phyloP scores from a whole-genome alignment of 257 asterid species.

The Salvia splendens region DNA sequence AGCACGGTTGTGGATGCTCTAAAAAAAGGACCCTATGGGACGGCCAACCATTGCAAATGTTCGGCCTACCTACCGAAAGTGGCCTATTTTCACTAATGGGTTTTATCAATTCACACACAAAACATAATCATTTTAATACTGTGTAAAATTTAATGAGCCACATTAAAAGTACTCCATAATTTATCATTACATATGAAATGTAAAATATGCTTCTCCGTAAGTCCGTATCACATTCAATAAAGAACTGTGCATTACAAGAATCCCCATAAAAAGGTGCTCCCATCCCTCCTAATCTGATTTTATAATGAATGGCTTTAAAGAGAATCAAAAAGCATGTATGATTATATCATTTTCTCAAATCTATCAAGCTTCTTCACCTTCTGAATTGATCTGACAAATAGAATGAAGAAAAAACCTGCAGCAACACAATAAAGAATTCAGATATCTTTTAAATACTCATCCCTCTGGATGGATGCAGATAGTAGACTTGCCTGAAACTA shows the following conservation, averaged over 20 bases:
- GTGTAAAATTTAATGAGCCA: too few species aligned
- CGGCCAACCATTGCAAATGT: too few species aligned
- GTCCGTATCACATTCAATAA: background rate
- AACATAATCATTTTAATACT: too few species aligned
- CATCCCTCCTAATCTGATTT: background rate
- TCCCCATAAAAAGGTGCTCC: background rate
- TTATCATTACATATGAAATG: too few species aligned
- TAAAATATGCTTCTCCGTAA: too few species aligned
- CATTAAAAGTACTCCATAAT: too few species aligned
- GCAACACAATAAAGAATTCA: background rate
- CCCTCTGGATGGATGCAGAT: background rate
- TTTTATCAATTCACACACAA: too few species aligned
- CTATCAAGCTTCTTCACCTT: slow-evolving; percentile 72
- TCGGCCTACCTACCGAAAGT: too few species aligned
- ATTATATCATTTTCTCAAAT: slow-evolving; percentile 78
- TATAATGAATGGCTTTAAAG: slow-evolving; percentile 5
- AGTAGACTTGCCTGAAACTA: slow-evolving; percentile 58
- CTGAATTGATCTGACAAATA: slow-evolving; percentile 70
- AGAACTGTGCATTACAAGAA: background rate
- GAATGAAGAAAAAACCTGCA: slow-evolving; percentile 62
- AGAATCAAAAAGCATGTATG: slow-evolving; percentile 22
- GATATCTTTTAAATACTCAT: background rate
- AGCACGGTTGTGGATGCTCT: too few species aligned
- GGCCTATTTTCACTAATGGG: too few species aligned
- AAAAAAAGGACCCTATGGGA: too few species aligned